These are phyloP conservation scores for Tetrahymena elliotti DNA, from an alignment of 73 alveolate genomes.

Conservation along the genomic window DNA sequence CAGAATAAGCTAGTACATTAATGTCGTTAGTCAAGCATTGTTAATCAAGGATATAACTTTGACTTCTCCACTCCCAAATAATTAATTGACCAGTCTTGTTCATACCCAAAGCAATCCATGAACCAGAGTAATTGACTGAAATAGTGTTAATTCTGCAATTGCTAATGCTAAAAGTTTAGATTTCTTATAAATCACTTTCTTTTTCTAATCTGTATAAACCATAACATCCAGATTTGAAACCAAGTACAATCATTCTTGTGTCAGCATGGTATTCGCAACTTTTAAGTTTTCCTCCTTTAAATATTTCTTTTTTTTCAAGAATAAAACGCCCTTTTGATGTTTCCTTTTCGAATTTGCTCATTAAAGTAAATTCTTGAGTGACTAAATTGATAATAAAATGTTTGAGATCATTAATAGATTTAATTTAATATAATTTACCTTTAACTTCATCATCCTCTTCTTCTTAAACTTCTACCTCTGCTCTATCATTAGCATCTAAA, in stretches of 20 bases:
- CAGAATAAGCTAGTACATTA: conserved; percentile 55
- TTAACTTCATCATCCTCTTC: not conserved
- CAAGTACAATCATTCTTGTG: conserved; percentile 68
- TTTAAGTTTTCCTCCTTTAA: conserved; percentile 39
- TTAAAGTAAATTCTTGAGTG: conserved; percentile 1
- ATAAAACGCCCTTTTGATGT: conserved; percentile 46
- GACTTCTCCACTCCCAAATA: conserved; percentile 97
- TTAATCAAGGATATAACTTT: conserved; percentile 79
- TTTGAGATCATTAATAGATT: not conserved
- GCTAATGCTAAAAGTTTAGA: conserved; percentile 75
- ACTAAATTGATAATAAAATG: not conserved
- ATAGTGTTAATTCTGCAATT: conserved; percentile 68
- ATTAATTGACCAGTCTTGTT: conserved; percentile 74
- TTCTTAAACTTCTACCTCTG: not conserved
- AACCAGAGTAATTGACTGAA: conserved; percentile 78
- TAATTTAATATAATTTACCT: not conserved
- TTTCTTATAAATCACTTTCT: conserved; percentile 49
- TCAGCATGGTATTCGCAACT: conserved; percentile 52
- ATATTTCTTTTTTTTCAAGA: conserved; percentile 80
- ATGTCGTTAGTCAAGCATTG: conserved; percentile 80
- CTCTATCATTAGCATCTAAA: not conserved
- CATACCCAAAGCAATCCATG: conserved; percentile 87
- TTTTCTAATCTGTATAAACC: conserved; percentile 67
- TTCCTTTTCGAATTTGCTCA: conserved; percentile 21
- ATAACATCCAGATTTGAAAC: conserved; percentile 77